Base-by-base conservation (phyloP, 2,329 filamentous ascomycete species). In the Xylariaceae sp. region DNA sequence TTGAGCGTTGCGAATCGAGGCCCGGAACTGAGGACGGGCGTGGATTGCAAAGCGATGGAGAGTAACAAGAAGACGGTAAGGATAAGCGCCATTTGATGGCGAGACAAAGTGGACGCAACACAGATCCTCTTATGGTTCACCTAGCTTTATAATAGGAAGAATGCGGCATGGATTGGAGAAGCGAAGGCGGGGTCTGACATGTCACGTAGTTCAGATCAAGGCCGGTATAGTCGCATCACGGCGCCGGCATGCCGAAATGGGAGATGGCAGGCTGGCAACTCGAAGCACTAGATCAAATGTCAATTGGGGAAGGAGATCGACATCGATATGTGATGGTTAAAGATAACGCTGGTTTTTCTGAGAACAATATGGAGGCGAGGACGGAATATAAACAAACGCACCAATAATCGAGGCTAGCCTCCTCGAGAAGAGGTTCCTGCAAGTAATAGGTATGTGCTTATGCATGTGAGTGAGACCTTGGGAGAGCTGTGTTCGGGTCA, bases 1-100 rank as follows among this genome's bases (percentile, higher is more conserved):
- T 57, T 29, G 30, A 62, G 21, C 0, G 22, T 53, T 29, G 53
- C 57, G 39, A 60, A 42, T 39, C 49, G 51, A 32, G 53, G 50
- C 8, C 42, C 41, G 7, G 55, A 51, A 47, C 30, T 22, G 42
- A 58, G 46, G 36, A 26, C 46, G 29, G 54, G 45, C 18, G 43
- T 34, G n/a, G 48, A 39, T 37, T 40, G 50, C 12, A 34, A 9
- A 6, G 22, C 12, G 53, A 54, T 3, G 39, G 51, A n/a, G 29
- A 60, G 47, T 15, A 51, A 34, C 34, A 46, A n/a, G 12, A 34
- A 2, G 12, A 47, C 2, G 18, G 26, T 9, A 26, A 41, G n/a
- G 39, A 26, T 30, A 39, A 36, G 19, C 44, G 52, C 54, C 59
- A 61, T 61, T 46, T 46, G 48, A 40, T 21, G 36, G 30, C 37